Evolutionary conservation across 805 yeast genomes (phyloP).

Genomic region (Ogataea naganishii): DNA sequence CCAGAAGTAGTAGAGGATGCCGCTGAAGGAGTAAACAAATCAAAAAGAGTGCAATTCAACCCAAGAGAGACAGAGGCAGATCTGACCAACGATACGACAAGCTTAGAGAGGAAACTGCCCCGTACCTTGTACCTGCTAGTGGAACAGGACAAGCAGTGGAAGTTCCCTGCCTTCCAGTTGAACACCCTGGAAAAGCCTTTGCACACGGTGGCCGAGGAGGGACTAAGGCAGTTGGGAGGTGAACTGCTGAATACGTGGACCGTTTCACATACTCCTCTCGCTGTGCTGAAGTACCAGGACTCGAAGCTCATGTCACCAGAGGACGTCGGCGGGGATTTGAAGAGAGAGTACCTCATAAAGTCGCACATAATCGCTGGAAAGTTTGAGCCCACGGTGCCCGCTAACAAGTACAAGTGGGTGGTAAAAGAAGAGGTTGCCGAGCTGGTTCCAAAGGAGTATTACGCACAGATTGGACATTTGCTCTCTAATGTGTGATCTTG

Average conservation of each 20-base stretch:
- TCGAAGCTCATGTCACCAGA: conserved; percentile 16
- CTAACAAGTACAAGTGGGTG: conserved; percentile 68
- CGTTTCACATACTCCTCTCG: conserved; percentile 86
- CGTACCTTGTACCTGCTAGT: conserved; percentile 73
- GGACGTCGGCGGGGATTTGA: conserved; percentile 14
- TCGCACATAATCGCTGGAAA: conserved; percentile 84
- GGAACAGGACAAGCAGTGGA: conserved; percentile 48
- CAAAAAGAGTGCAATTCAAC: conserved; percentile 61
- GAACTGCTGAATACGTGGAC: conserved; percentile 74
- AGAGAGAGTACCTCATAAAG: conserved; percentile 67
- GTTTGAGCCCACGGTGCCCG: conserved; percentile 40
- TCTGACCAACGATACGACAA: conserved; percentile 43
- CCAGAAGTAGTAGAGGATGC: conserved; percentile 26
- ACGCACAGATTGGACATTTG: conserved; percentile 40
- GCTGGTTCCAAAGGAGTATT: conserved; percentile 47
- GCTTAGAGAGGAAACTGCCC: conserved; percentile 73
- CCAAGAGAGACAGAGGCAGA: conserved; percentile 78
- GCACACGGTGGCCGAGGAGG: conserved; percentile 66
- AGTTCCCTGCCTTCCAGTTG: conserved; percentile 63
- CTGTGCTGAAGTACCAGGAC: conserved; percentile 39
- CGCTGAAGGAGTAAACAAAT: conserved; percentile 22
- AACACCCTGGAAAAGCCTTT: conserved; percentile 40
- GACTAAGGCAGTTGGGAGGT: conserved; percentile 67
- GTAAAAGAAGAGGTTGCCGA: conserved; percentile 67
- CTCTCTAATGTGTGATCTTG: conserved; percentile 20